Base-by-base conservation (phyloP, 83 land plant species). In the Diphasiastrum complanatum region DNA sequence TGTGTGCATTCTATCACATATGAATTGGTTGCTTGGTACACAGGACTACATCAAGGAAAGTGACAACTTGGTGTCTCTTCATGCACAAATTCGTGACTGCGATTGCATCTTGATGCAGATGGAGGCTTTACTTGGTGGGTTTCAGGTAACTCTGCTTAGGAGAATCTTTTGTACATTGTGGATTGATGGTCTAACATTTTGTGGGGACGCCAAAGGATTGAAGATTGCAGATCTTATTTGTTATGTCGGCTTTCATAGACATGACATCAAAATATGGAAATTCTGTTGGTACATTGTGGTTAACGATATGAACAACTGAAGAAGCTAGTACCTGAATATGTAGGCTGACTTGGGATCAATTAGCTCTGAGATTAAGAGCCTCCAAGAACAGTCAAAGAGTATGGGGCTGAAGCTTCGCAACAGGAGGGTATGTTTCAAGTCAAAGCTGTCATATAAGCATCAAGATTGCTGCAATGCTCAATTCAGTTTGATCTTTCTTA, bases 31-130 rank as follows among this genome's bases (percentile, higher is more conserved):
- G n/a, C n/a, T 0, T 20, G 16, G 14, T 55, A 20, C 19, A 41
- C 86, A 95, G 99, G 99, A 95, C 47, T 95, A 95, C 57, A 89
- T 95, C 31, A 89, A 84, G 66, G 99, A 95, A 52, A 95, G 99
- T 75, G 97, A 95, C 66, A 89, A 95, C 61, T 60, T 86, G 60
- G 83, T 95, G 31, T 84, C 85, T 1, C 76, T 95, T 27, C 97
- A 89, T 76, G 89, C 86, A 45, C 93, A 95, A 78, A 95, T 95
- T 38, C 89, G 83, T 38, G 99, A 95, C 12, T 95, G 99, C 65
- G 99, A 95, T 54, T 46, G 64, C 51, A 95, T 95, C 20, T 73
- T 95, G 34, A 78, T 92, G 18, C 90, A 95, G 46, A 95, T 95
- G 99, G 99, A 95, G 70, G 65, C 86, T 27, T 81, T 95, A 41